Evolutionary conservation across 2,329 filamentous ascomycete species (phyloP).

Genomic region (Escovopsis sp.): DNA sequence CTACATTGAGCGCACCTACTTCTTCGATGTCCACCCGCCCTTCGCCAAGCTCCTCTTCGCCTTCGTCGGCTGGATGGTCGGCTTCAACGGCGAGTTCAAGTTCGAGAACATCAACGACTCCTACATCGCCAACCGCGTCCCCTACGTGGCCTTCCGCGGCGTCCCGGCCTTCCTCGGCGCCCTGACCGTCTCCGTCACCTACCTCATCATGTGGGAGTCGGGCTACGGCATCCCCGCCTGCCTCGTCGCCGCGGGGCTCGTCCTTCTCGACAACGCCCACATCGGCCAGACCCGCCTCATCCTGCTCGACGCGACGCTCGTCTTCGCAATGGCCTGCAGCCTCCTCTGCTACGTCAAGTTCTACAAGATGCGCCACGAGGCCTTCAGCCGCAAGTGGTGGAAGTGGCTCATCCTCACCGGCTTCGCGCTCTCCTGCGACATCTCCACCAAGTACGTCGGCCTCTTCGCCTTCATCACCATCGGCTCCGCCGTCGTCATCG

Average conservation of each 20-base stretch:
- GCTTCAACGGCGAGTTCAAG: constrained; percentile 91
- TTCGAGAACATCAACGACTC: constrained; percentile 99
- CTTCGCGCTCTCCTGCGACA: constrained; percentile 88
- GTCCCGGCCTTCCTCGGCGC: constrained; percentile 85
- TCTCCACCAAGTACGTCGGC: constrained; percentile 96
- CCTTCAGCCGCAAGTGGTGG: constrained; percentile 97
- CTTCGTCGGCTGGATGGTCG: constrained; percentile 91
- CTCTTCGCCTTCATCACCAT: constrained; percentile 95
- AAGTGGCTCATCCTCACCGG: constrained; percentile 96
- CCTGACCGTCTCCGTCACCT: constrained; percentile 83
- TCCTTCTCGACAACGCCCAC: constrained; percentile 95
- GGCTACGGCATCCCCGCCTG: constrained; percentile 92
- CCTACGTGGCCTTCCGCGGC: constrained; percentile 89
- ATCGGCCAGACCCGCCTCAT: constrained; percentile 94
- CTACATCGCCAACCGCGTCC: constrained; percentile 92
- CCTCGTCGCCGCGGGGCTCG: constrained; percentile 66
- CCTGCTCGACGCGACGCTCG: constrained; percentile 81
- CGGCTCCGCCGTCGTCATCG: constrained; percentile 81
- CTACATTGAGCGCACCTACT: constrained; percentile 94
- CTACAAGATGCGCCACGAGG: constrained; percentile 81
- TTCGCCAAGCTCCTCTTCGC: constrained; percentile 97
- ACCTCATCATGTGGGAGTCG: constrained; percentile 99
- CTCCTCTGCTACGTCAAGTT: constrained; percentile 91
- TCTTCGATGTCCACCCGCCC: constrained; percentile 98
- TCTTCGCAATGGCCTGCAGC: constrained; percentile 92